phyloP scores from a whole-genome alignment of 768 basidiomycete species.

The Coprinellus aureogranulatus region DNA sequence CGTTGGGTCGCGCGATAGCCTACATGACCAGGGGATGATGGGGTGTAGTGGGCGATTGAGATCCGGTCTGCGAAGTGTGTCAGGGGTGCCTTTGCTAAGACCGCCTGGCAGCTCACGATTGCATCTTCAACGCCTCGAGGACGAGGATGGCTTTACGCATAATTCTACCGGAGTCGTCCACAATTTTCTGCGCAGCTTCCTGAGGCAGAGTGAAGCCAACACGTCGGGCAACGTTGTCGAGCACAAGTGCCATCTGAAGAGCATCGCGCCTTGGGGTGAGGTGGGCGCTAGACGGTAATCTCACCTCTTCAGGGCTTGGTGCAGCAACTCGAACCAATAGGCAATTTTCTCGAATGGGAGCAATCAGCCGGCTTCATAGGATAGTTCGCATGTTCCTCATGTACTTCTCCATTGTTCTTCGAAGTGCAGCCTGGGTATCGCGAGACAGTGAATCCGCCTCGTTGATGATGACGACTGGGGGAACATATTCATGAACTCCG shows the following conservation, averaged over 20 bases:
- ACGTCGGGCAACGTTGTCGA: conserved; percentile 75
- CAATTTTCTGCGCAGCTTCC: conserved; percentile 72
- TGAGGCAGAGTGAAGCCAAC: conserved; percentile 81
- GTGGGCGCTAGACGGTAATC: no score
- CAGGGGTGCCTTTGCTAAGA: background rate
- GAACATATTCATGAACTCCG: no score
- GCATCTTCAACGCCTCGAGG: conserved; percentile 95
- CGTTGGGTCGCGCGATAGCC: no score
- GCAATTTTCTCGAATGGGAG: conserved; percentile 95
- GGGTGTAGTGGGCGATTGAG: conserved; percentile 74
- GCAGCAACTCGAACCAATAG: conserved; percentile 91
- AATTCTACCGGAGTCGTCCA: conserved; percentile 82
- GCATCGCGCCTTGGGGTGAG: no score
- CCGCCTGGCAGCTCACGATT: conserved; percentile 67
- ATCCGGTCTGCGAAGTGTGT: conserved; percentile 58
- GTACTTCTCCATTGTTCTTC: conserved; percentile 99
- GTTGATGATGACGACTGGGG: conserved; percentile 96
- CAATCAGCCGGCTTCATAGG: conserved; percentile 90
- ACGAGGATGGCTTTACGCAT: conserved; percentile 92
- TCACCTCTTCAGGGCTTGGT: conserved; percentile 76
- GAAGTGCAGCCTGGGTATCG: conserved; percentile 94
- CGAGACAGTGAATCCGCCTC: conserved; percentile 93
- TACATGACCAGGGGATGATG: no score
- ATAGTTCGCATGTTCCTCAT: conserved; percentile 98
- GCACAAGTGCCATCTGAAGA: conserved; percentile 75